Evolutionary conservation across 1,284 basidiomycete species (phyloP).

Genomic region (Trichosporon faecale): DNA sequence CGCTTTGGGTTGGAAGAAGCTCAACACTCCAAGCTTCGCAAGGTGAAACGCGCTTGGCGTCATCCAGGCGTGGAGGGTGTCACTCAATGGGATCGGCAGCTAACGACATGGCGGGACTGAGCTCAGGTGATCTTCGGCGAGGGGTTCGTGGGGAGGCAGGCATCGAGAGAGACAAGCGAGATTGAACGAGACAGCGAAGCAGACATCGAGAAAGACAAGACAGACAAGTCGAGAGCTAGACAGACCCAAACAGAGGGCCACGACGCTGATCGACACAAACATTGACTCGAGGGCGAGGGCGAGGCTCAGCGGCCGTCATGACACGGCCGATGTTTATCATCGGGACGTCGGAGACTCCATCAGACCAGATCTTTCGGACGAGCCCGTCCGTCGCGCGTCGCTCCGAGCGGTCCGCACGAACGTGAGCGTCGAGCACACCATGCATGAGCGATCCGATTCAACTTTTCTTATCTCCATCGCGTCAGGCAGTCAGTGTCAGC

Average conservation of each 20-base stretch:
- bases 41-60: neutral
- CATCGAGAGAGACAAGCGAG: neutral
- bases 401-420: neutral
- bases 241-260: neutral
- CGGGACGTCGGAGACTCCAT: neutral
- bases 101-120: neutral
- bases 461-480: neutral
- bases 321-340: too few species aligned
- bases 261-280: neutral
- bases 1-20: neutral
- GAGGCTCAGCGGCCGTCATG: neutral
- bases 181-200: neutral
- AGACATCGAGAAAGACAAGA: neutral
- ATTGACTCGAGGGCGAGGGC: neutral
- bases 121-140: neutral
- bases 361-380: neutral
- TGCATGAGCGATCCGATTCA: neutral
- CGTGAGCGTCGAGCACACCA: neutral
- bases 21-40: neutral
- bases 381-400: neutral
- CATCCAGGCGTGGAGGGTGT: neutral
- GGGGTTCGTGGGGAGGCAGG: neutral
- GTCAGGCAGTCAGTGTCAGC: neutral
- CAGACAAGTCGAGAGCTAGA: neutral
- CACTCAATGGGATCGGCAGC: conserved; percentile 3